These are phyloP conservation scores for Amoeboaphelidium occidentale DNA, from an alignment of 371 early-diverging fungal genomes.

Conservation along the genomic window DNA sequence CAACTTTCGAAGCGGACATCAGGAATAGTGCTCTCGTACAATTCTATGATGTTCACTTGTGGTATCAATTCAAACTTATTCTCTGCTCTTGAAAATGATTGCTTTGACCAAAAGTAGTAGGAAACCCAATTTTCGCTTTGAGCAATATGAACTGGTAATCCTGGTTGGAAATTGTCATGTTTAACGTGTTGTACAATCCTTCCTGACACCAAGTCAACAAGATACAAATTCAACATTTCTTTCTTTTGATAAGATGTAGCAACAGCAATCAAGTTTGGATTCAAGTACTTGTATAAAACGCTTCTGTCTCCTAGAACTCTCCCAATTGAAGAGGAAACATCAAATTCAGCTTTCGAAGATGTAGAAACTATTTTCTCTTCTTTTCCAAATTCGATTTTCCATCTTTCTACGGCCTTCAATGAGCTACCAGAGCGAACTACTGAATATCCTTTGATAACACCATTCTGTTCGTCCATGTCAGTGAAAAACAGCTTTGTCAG, in stretches of 20 bases:
- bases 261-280: slow-evolving; percentile 56
- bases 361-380: no score
- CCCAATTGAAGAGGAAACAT: slow-evolving; percentile 35
- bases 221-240: slow-evolving; percentile 18
- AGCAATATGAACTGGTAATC: slow-evolving; percentile 26
- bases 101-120: slow-evolving; percentile 68
- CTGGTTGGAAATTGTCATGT: slow-evolving; percentile 23
- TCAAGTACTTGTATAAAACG: slow-evolving; percentile 86
- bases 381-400: no score
- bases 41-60: background rate
- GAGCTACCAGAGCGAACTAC: no score
- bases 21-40: background rate
- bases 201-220: slow-evolving; percentile 70
- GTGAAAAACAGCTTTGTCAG: no score
- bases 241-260: slow-evolving; percentile 18
- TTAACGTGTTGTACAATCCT: slow-evolving; percentile 36
- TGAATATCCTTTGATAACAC: no score
- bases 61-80: background rate
- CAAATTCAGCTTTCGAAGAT: no score
- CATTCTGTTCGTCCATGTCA: no score
- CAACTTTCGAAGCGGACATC: background rate
- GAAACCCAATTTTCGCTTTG: slow-evolving; percentile 73
- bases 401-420: no score
- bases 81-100: background rate
- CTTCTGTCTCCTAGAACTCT: slow-evolving; percentile 75